Evolutionary conservation across 2,329 filamentous ascomycete species (phyloP), one percentile per base, ranked within the genome.

Genomic region (Aspergillus transmontanensis): DNA sequence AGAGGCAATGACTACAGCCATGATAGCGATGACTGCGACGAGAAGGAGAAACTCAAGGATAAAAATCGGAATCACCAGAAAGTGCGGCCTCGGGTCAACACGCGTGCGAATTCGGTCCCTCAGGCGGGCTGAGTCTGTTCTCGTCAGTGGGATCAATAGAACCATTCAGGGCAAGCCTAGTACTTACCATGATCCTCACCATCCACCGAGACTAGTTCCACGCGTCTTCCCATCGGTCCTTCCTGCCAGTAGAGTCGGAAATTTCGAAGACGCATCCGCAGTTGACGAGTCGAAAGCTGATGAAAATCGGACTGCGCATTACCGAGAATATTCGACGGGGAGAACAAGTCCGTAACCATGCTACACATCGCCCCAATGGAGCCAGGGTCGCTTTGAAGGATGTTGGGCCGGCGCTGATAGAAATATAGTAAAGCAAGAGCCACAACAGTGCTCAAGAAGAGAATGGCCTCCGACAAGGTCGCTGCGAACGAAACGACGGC

Each of bases 301-400:
- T 76, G 73, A 12, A 75, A 71, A 4, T 75, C 75, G 19, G 58
- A 64, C 3, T 67, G 64, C 4, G 73, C 68, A 51, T 74, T 59
- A 9, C 67, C 66, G 2, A 76, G 66, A 16, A 76, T 62, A 51
- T 75, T 76, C 30, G 65, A 64, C 3, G 70, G 66, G 28, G 71
- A 69, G 26, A 76, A 72, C 0, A 76, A 57, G 51, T 76, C 73
- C 2, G 73, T 71, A 2, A 72, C 65, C 53, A 76, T 74, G 64
- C 73, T 76, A 46, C 74, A 77, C 73, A 76, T 76, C 50, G 74
- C 72, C 19, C 72, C 72, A 34, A 76, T 75, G 7, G 75, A 76
- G 7, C 73, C 71, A 0, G 75, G 75, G 34, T 76, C 74, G 36
- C 72, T 73, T 57, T 74, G 68, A 1, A 76, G 69, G 28, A 76